These are phyloP conservation scores for Alternaria conjuncta DNA, from an alignment of 2,329 filamentous ascomycete species.

Conservation along the genomic window DNA sequence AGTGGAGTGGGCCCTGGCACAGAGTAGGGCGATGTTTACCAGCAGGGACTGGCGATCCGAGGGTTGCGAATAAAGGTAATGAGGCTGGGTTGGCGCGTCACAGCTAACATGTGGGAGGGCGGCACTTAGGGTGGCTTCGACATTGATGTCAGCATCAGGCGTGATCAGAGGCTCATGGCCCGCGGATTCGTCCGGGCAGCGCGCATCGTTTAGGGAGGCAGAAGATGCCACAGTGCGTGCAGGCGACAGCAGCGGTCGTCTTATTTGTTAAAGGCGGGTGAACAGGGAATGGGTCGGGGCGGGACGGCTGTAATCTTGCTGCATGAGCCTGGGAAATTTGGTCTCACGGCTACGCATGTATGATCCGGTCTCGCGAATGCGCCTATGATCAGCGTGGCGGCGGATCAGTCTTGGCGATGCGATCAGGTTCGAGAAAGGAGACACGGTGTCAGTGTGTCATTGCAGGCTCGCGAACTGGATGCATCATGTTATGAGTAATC, in stretches of 20 bases:
- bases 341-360: slow-evolving; percentile 13
- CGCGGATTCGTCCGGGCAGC: slow-evolving; percentile 43
- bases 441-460: background rate
- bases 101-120: slow-evolving; percentile 21
- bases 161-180: slow-evolving; percentile 25
- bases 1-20: slow-evolving; percentile 41
- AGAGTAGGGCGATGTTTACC: slow-evolving; percentile 34
- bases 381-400: slow-evolving; percentile 24
- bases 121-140: slow-evolving; percentile 27
- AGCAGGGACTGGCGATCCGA: slow-evolving; percentile 26
- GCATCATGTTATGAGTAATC: background rate
- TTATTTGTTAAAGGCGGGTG: slow-evolving; percentile 15
- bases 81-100: slow-evolving; percentile 26
- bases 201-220: slow-evolving; percentile 40
- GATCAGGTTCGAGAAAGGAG: slow-evolving; percentile 19
- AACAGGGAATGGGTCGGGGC: slow-evolving; percentile 10
- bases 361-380: slow-evolving; percentile 25
- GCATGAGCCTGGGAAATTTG: slow-evolving; percentile 27
- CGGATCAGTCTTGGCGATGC: slow-evolving; percentile 30
- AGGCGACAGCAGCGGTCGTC: slow-evolving; percentile 33
- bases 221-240: slow-evolving; percentile 44
- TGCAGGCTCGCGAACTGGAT: background rate
- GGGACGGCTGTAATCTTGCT: slow-evolving; percentile 15
- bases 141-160: slow-evolving; percentile 31
- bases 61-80: slow-evolving; percentile 13